phyloP scores from a whole-genome alignment of 768 basidiomycete genomes.

The Trametes coccinea region DNA sequence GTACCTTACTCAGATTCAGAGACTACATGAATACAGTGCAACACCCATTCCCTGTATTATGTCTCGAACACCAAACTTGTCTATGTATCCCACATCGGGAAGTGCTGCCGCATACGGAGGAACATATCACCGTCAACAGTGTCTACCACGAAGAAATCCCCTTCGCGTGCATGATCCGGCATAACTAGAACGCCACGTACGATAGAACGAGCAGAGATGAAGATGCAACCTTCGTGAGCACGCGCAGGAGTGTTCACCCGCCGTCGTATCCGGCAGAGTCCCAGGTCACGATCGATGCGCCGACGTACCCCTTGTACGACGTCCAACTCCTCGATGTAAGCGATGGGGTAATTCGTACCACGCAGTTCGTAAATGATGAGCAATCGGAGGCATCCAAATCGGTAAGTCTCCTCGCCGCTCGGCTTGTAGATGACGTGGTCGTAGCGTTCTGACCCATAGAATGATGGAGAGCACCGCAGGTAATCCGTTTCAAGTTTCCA shows the following conservation, averaged over 20 bases:
- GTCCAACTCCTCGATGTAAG: neutral
- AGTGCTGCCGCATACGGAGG: neutral
- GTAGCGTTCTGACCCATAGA: conserved; percentile 17
- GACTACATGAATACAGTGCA: too few species aligned
- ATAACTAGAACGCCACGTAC: neutral
- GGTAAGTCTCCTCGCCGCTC: neutral
- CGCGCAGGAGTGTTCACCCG: neutral
- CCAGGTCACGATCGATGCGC: neutral
- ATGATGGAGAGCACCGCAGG: conserved; percentile 23
- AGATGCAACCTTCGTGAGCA: neutral
- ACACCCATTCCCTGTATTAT: too few species aligned
- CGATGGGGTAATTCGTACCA: neutral
- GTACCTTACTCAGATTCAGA: too few species aligned
- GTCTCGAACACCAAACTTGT: too few species aligned
- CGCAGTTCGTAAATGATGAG: neutral
- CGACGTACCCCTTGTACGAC: neutral
- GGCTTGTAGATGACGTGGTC: conserved; percentile 33
- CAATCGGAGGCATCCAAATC: neutral
- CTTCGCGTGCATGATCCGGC: neutral
- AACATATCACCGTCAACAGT: neutral
- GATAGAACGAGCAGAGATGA: neutral
- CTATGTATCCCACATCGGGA: neutral
- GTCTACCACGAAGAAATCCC: neutral
- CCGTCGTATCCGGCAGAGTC: neutral
- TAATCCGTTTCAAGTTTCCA: conserved; percentile 22